Base-by-base conservation (phyloP, 2,329 filamentous ascomycete genomes). In the Fusarium verticillioides region DNA sequence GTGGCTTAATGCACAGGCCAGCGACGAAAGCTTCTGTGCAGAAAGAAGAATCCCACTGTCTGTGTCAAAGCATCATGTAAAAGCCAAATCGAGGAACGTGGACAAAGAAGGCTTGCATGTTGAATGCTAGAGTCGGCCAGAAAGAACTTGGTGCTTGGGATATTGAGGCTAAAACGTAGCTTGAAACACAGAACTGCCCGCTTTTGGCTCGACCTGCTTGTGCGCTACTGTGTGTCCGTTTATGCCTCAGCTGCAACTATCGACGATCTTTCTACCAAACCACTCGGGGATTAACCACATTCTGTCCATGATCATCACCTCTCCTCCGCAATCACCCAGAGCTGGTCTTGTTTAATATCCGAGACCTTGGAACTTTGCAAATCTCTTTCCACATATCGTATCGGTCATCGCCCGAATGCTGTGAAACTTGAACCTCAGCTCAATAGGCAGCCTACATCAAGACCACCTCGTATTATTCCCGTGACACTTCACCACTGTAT, bases 391-490 rank as follows among this genome's bases (percentile, higher is more conserved):
- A 28, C 26, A 40, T 40, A 54, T 52, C 72, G 72, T 73, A 75
- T 75, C 69, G 66, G 60, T 28, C 61, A 74, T 74, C 60, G 58
- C 60, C 72, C 64, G 57, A 60, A 67, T 49, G 72, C 54, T 67
- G 72, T 75, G 68, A 64, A 59, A 73, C 71, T 63, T 43, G 47
- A 60, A 60, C 26, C 19, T 36, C 52, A 52, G 58, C 58, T 37
- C 36, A 23, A 54, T 44, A 70, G 65, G 57, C 61, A 63, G 21
- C 70, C 59, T 57, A 59, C 66, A 73, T 54, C 19, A 37, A 47
- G 23, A 44, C 12, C 13, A 26, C 19, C 58, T 70, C 66, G 70
- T 73, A 70, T 63, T 56, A n/a, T 46, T 59, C 21, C 54, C 50
- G 46, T 40, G 18, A 28, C 19, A 37, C 52, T 56, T 43, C 2